phyloP scores from a whole-genome alignment of 352 stramenopile species.

The Globisporangium cystogenes region DNA sequence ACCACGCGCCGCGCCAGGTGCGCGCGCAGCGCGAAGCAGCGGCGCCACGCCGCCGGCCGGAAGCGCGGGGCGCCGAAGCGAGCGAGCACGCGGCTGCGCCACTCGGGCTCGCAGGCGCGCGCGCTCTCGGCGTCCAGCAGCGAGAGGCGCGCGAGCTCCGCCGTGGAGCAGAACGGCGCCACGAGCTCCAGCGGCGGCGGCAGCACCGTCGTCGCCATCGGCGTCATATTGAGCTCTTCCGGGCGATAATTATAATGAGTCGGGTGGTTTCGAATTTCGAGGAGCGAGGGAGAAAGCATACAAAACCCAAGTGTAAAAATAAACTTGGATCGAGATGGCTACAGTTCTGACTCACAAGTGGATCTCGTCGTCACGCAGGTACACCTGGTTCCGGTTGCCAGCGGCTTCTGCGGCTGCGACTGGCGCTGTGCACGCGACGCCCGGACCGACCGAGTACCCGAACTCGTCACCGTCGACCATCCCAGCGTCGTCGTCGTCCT shows the following conservation, averaged over 20 bases:
- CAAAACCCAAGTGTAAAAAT: no score
- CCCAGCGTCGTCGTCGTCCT: neutral
- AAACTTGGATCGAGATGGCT: no score
- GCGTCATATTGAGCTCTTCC: no score
- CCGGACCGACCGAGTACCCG: neutral
- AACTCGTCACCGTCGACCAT: no score
- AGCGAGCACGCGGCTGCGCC: constrained; percentile 44
- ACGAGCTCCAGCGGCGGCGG: constrained; percentile 27
- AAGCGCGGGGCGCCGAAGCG: constrained; percentile 52
- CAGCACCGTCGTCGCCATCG: no score
- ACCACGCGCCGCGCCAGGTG: constrained; percentile 59
- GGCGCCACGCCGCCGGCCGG: constrained; percentile 45
- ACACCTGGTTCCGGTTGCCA: neutral
- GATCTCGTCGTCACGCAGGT: neutral
- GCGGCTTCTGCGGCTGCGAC: no score
- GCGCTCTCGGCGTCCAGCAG: constrained; percentile 43
- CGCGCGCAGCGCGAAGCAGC: constrained; percentile 58
- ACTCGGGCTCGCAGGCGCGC: constrained; percentile 50
- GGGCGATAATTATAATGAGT: no score
- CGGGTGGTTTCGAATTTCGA: no score
- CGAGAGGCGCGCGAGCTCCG: constrained; percentile 37
- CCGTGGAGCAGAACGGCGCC: constrained; percentile 34
- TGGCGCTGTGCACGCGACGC: no score
- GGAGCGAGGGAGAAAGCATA: no score
- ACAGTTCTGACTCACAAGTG: neutral